phyloP scores from a whole-genome alignment of 768 basidiomycete species.

The Sutorius australiensis region DNA sequence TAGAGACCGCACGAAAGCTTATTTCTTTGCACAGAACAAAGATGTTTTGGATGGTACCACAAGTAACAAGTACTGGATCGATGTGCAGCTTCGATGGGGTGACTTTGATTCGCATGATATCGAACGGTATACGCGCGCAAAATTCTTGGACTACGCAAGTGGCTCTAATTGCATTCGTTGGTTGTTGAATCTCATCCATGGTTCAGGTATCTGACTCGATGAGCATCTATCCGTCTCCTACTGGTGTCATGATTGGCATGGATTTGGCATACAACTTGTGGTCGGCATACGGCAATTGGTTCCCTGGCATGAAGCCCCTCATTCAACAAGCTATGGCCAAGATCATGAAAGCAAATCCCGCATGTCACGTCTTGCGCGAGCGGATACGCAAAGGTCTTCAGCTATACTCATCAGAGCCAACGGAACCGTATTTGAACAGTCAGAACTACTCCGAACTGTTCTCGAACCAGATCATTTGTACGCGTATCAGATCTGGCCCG shows the following conservation, averaged over 20 bases:
- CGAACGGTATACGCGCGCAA: slow-evolving; percentile 96
- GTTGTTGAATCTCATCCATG: slow-evolving; percentile 5
- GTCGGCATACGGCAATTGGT: slow-evolving; percentile 99
- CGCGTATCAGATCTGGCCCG: slow-evolving; percentile 18
- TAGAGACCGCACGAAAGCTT: neutral
- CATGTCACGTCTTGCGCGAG: slow-evolving; percentile 94
- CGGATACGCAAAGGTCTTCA: slow-evolving; percentile 98
- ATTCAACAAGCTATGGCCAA: slow-evolving; percentile 99
- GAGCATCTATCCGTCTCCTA: slow-evolving; percentile 99
- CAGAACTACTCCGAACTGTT: slow-evolving; percentile 96
- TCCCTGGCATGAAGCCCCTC: slow-evolving; percentile 97
- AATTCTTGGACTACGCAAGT: slow-evolving; percentile 95
- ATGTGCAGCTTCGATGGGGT: slow-evolving; percentile 93
- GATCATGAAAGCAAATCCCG: slow-evolving; percentile 99
- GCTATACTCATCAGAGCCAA: slow-evolving; percentile 97
- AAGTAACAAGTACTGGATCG: slow-evolving; percentile 98
- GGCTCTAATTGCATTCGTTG: neutral
- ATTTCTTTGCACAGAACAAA: slow-evolving; percentile 56
- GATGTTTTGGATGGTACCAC: slow-evolving; percentile 98
- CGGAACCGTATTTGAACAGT: slow-evolving; percentile 98
- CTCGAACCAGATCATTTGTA: slow-evolving; percentile 97
- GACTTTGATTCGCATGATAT: slow-evolving; percentile 99
- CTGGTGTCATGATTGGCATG: slow-evolving; percentile 98
- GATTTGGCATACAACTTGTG: slow-evolving; percentile 97
- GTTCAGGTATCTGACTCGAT: slow-evolving; percentile 86